phyloP scores from a whole-genome alignment of 805 yeast genomes.

The Dipodascus geniculatus region DNA sequence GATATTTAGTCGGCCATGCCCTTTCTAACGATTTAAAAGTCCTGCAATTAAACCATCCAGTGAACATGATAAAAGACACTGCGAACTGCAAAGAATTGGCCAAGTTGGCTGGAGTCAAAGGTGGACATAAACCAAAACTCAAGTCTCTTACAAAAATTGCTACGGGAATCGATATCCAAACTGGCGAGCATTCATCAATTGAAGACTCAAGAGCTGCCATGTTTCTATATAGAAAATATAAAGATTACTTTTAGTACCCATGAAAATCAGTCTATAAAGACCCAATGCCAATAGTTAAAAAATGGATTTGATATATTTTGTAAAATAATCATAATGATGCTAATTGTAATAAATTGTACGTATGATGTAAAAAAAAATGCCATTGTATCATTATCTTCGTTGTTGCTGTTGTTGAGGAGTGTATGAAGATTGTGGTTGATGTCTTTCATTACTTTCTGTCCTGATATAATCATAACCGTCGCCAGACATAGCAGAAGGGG shows the following conservation, averaged over 20 bases:
- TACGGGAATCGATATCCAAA: slow-evolving; percentile 52
- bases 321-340: neutral
- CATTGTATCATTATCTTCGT: neutral
- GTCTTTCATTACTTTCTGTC: neutral
- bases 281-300: neutral
- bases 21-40: slow-evolving; percentile 66
- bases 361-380: no score
- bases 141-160: slow-evolving; percentile 51
- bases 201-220: slow-evolving; percentile 87
- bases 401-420: neutral
- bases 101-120: slow-evolving; percentile 48
- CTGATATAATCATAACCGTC: neutral
- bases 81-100: slow-evolving; percentile 49
- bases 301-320: neutral
- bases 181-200: slow-evolving; percentile 71
- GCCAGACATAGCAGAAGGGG: neutral
- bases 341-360: neutral
- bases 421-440: neutral
- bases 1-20: slow-evolving; percentile 68
- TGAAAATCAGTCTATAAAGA: neutral
- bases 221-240: slow-evolving; percentile 57
- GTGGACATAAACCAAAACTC: slow-evolving; percentile 44
- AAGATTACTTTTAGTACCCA: slow-evolving; percentile 20
- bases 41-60: slow-evolving; percentile 57
- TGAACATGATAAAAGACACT: slow-evolving; percentile 58